Evolutionary conservation across 1,284 basidiomycete genomes (phyloP).

Genomic region (Tetrapyrgos nigripes): DNA sequence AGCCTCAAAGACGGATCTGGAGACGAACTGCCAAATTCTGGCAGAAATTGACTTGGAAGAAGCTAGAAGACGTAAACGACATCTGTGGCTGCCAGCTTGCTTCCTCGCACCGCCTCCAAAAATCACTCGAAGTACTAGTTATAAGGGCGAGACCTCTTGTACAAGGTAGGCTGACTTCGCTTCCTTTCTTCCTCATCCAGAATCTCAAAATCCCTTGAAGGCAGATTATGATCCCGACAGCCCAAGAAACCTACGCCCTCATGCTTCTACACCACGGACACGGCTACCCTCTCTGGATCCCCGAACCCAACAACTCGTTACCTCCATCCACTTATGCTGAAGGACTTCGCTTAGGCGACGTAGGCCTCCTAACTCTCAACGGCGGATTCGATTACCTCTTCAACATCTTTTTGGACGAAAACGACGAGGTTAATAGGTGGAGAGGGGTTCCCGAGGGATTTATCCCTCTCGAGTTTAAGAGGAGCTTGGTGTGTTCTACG

Average conservation of each 20-base stretch:
- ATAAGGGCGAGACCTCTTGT: too few species aligned
- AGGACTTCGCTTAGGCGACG: conserved; percentile 34
- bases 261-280: conserved; percentile 9
- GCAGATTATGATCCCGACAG: neutral
- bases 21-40: too few species aligned
- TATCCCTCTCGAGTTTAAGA: neutral
- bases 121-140: too few species aligned
- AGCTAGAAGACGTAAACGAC: too few species aligned
- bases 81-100: too few species aligned
- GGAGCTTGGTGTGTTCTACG: neutral
- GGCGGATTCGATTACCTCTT: conserved; percentile 24
- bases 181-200: too few species aligned
- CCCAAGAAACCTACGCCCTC: conserved; percentile 8
- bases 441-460: conserved; percentile 2
- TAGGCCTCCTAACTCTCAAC: conserved; percentile 19
- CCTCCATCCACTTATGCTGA: conserved; percentile 22
- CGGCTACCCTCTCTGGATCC: conserved; percentile 37
- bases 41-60: too few species aligned
- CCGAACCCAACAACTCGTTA: conserved; percentile 27
- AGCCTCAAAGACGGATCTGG: too few species aligned
- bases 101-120: too few species aligned
- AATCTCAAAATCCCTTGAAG: too few species aligned
- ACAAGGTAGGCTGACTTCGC: too few species aligned
- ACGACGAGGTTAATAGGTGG: neutral
- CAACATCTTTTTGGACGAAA: conserved; percentile 18